Percentiles rank a stretch among this genome's conserved stretches.
Conservation (phyloP, 805 yeast genomes). For the Kodamaea restingae region DNA sequence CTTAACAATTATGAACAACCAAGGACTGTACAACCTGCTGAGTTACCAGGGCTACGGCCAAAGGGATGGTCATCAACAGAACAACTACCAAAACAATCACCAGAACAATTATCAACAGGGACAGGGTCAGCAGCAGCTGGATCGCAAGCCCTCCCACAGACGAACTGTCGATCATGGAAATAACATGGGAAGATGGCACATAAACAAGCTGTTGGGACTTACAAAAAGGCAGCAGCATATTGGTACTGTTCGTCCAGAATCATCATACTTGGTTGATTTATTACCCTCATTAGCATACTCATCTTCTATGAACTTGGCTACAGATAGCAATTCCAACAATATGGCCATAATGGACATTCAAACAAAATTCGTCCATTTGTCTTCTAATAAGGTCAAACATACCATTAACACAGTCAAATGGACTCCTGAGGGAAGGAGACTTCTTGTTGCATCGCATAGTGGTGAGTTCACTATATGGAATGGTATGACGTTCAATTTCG, state of each 20-base stretch:
- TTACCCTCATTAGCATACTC: slow-evolving; percentile 64
- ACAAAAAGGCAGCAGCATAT: slow-evolving; percentile 29
- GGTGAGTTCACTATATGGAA: slow-evolving; percentile 98
- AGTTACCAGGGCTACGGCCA: slow-evolving; percentile 5
- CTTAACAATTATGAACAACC: slow-evolving; percentile 4
- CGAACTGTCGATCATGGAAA: slow-evolving; percentile 78
- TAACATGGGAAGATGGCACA: slow-evolving; percentile 60
- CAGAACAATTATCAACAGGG: slow-evolving; percentile 26
- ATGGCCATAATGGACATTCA: slow-evolving; percentile 59
- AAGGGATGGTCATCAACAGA: slow-evolving; percentile 9
- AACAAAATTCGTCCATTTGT: slow-evolving; percentile 82
- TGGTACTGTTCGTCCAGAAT: slow-evolving; percentile 63
- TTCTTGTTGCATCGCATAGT: slow-evolving; percentile 82
- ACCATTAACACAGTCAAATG: slow-evolving; percentile 86
- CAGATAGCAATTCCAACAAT: slow-evolving; percentile 24
- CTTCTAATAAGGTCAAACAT: slow-evolving; percentile 88
- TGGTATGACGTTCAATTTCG: slow-evolving; percentile 91
- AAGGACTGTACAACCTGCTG: slow-evolving; percentile 6
- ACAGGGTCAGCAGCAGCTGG: slow-evolving; percentile 44
- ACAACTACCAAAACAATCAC: slow-evolving; percentile 15
- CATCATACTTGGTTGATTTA: slow-evolving; percentile 58
- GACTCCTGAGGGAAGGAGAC: slow-evolving; percentile 95
- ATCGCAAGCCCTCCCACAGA: slow-evolving; percentile 52
- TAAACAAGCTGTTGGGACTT: slow-evolving; percentile 43
- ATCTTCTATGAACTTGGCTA: slow-evolving; percentile 25